Base-by-base conservation (phyloP, 2,329 filamentous ascomycete genomes). In the Exophiala xenobiotica region DNA sequence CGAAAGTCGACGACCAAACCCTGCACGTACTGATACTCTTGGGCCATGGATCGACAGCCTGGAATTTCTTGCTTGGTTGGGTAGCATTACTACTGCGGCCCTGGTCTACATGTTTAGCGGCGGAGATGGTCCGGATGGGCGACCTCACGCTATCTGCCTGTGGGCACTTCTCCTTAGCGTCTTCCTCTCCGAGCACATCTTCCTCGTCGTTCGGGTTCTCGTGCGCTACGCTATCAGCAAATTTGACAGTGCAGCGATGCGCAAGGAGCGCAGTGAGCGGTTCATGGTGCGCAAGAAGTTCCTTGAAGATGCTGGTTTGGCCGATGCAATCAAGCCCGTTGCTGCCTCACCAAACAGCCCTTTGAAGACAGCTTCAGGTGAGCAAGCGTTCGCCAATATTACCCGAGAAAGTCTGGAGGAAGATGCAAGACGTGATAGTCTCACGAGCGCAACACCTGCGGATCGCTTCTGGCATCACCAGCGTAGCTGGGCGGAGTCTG, bases 21-120 rank as follows among this genome's bases (percentile, higher is more conserved):
- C 93, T 0, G 90, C 87, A 80, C 83, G 93, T 46, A 85, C 90
- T 1, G 93, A 97, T 71, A 93, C 88, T 1, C 97, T 99, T 61
- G 93, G 93, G 0, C 91, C 93, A 0, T 97, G 90, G 87, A 76
- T 97, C 9, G 82, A 90, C 59, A 85, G 88, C 1, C 77, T 99
- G 2, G 86, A 85, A 12, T 95, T 97, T 67, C 75, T 97, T n/a
- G 87, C 90, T 3, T 97, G 93, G 93, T 76, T 96, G 19, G 93
- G 93, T 33, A 93, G 87, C 60, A 75, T 97, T 53, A 95, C 90
- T 4, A 90, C 87, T 49, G 84, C 90, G 0, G 90, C 91, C 0
- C 81, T 97, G 41, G 87, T 96, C 0, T 96, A 90, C 68, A 82
- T 99, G 63, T 97, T 96, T 74, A 86, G 82, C 59, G 78, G 85